Evolutionary conservation across 2,329 filamentous ascomycete species (phyloP), one percentile per base, ranked within the genome.

Genomic region (Arthrobotrys sphaeroides): DNA sequence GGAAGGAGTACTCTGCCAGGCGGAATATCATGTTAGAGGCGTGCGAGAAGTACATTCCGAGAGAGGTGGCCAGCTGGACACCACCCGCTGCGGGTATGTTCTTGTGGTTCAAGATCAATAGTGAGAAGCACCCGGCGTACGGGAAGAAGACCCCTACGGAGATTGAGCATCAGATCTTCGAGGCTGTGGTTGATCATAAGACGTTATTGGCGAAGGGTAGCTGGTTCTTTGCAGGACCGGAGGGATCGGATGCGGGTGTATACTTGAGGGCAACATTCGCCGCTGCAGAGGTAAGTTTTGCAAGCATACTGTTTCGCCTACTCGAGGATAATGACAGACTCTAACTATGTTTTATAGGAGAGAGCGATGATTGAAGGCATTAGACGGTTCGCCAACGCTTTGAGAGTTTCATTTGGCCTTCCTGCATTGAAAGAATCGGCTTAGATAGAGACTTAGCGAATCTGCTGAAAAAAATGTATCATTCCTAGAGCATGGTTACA

Each of bases 191-290:
- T 67, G 87, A 89, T 2, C 87, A 90, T 79, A 91, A 92, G 20
- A 92, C 95, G 3, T 86, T 99, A 49, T 86, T 95, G 1, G 93
- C 91, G 72, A 87, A 91, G 53, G 95, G 95, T 2, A 94, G 90
- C 53, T 99, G 94, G 94, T 99, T 98, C 86, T 87, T 89, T 72
- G 91, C 94, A 0, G 90, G 95, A 81, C 87, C 86, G 45, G 85
- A 87, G 53, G 85, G 84, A 9, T 82, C 83, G 62, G 84, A 85
- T 59, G 85, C 85, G 9, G 90, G 89, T 26, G 85, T 97, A 83
- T 97, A 92, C 84, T 96, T 98, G 85, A 88, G 95, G 61, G 89
- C 92, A 2, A 99, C 94, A 0, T 99, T 91, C 84, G 94, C 94
- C 0, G 90, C 93, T 38, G 93, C 93, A 1, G 89, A 78, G 77